These are phyloP conservation scores for Henckelia pumila DNA, from an alignment of 257 asterid genomes.

Conservation along the genomic window DNA sequence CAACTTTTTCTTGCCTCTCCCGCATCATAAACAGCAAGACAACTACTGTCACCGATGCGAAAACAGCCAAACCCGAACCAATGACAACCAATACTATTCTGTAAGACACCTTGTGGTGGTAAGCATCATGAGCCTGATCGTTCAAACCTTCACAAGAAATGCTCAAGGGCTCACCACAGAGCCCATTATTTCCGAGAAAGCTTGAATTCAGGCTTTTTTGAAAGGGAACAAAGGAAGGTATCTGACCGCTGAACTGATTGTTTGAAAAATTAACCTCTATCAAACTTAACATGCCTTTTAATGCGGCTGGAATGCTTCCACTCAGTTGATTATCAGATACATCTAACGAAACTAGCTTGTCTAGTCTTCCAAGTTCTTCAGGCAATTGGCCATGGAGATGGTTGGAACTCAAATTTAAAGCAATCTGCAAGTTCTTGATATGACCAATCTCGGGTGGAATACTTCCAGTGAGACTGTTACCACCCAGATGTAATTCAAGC, in stretches of 20 bases:
- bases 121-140: slow-evolving; percentile 34
- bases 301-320: slow-evolving; percentile 67
- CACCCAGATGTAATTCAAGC: slow-evolving; percentile 75
- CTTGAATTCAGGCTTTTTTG: slow-evolving; percentile 85
- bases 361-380: slow-evolving; percentile 76
- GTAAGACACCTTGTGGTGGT: slow-evolving; percentile 86
- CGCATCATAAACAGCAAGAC: slow-evolving; percentile 87
- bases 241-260: slow-evolving; percentile 70
- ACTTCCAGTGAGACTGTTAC: slow-evolving; percentile 65
- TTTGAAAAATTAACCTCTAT: slow-evolving; percentile 89
- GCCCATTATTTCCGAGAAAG: slow-evolving; percentile 74
- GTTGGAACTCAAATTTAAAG: slow-evolving; percentile 78
- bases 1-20: slow-evolving; percentile 82
- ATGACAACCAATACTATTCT: slow-evolving; percentile 69
- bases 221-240: slow-evolving; percentile 76
- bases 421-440: slow-evolving; percentile 84
- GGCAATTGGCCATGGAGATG: slow-evolving; percentile 77
- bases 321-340: slow-evolving; percentile 78
- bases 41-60: slow-evolving; percentile 65
- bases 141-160: slow-evolving; percentile 51
- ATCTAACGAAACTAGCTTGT: slow-evolving; percentile 87
- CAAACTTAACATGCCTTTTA: slow-evolving; percentile 88
- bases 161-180: slow-evolving; percentile 85
- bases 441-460: slow-evolving; percentile 85
- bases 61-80: slow-evolving; percentile 91